phyloP scores from a whole-genome alignment of 2,329 filamentous ascomycete genomes.

The Colletotrichum higginsianum region DNA sequence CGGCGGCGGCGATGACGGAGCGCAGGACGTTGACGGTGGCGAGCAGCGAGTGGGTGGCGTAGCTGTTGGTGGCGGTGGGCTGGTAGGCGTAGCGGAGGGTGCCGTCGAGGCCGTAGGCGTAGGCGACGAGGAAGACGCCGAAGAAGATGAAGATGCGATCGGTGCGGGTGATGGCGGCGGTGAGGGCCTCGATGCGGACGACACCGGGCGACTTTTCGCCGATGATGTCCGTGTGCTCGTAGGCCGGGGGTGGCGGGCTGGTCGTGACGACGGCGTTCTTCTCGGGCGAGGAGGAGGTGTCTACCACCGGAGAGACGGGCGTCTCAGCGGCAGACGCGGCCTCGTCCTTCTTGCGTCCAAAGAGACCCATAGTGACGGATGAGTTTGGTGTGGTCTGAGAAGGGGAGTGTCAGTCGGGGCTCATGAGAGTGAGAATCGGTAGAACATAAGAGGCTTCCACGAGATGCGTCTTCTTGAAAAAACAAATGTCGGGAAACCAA shows the following conservation, averaged over 20 bases:
- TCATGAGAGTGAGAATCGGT: neutral
- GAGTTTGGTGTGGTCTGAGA: neutral
- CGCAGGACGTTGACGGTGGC: slow-evolving; percentile 72
- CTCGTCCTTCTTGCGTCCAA: slow-evolving; percentile 25
- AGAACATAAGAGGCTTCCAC: too few relatives aligned
- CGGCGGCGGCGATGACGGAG: slow-evolving; percentile 72
- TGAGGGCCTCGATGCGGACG: slow-evolving; percentile 70
- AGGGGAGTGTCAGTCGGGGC: neutral
- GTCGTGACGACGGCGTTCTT: slow-evolving; percentile 10
- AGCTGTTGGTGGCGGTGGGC: slow-evolving; percentile 67
- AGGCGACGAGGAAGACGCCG: slow-evolving; percentile 74
- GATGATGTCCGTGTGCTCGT: slow-evolving; percentile 41
- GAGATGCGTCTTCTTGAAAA: too few relatives aligned
- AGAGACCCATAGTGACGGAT: slow-evolving; percentile 17
- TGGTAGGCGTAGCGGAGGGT: slow-evolving; percentile 70
- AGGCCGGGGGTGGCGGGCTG: neutral
- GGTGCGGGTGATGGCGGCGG: slow-evolving; percentile 63
- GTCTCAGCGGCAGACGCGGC: slow-evolving; percentile 14
- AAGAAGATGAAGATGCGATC: slow-evolving; percentile 73
- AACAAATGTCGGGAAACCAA: neutral
- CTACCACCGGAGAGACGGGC: neutral
- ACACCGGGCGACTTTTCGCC: slow-evolving; percentile 66
- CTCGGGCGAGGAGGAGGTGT: slow-evolving; percentile 3
- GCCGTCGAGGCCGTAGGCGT: slow-evolving; percentile 74
- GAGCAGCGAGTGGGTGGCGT: slow-evolving; percentile 67